Evolutionary conservation across 805 yeast species (phyloP), one percentile per base, ranked within the genome.

Genomic region (Saccharomycopsis synnaedendra): DNA sequence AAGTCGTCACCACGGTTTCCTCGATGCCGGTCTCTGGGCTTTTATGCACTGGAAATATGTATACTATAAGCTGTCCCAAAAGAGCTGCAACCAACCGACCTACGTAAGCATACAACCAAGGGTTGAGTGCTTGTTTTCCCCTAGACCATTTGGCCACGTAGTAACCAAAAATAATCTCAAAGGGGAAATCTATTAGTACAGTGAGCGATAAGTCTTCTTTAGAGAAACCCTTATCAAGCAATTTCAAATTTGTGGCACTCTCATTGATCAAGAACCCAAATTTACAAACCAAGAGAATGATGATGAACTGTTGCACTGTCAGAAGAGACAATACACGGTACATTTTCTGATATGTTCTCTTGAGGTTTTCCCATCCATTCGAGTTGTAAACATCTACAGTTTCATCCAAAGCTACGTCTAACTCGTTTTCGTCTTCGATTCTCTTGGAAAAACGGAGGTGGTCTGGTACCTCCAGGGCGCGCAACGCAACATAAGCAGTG

Each of bases 221-320:
- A 38, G 93, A 79, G 41, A 93, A 78, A 0, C 98, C 98, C 58
- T 82, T 82, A 60, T 93, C 98, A 4, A 93, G 67, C 28, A 93
- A 69, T 61, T 90, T 93, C 56, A 93, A 72, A 60, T 90, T 90
- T 1, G 97, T 93, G 32, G 95, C 97, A 5, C 93, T 88, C 63
- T 93, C 98, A 58, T 89, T 93, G 32, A 89, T 95, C 60, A 89
- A 96, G 63, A 93, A 93, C 2, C 96, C 97, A 49, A 90, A 71
- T 59, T 93, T 93, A 37, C 95, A 80, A 7, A 87, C 62, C 40
- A 93, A 63, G 58, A 88, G 89, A 5, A 93, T 76, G 2, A 79
- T 54, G 27, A 87, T 80, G 55, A 93, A 77, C 5, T 80, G 70
- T 60, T 79, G 88, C 41, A 93, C 82, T 51, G 85, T 79, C 7